Base-by-base conservation (phyloP, 441 rosid species). In the Euphorbia celastroides region DNA sequence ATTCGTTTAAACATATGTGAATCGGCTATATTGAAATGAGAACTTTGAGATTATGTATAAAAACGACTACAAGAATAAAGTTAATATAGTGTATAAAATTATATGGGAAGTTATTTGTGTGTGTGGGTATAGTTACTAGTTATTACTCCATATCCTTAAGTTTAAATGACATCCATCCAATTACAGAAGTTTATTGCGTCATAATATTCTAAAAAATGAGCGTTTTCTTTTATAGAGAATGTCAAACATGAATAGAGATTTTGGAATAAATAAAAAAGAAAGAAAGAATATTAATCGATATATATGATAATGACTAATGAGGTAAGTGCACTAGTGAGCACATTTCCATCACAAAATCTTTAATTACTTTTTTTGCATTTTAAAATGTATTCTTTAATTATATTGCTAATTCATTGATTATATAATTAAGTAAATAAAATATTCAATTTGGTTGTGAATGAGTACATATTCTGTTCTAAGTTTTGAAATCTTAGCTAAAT, bases 181-280 rank as follows among this genome's bases (percentile, higher is more conserved):
- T 38, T 38, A 38, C n/a, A 12, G 13, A 57, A 31, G 7, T 46
- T 70, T 51, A 27, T 57, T 19, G 16, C 42, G 26, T 55, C 69
- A 66, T 65, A 13, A 65, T 65, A 65, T 65, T 65, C 69, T 55
- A 2, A 55, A 54, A 19, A 46, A 57, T 42, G 20, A 46, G 31
- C 31, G n/a, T 25, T 36, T 36, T 4, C 27, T n/a, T 25, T 12
- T 11, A 56, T 20, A 5, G 16, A 52, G 73, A 70, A 70, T 66
- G 70, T 65, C 75, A 71, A 60, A 65, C 31, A 25, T 64, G 46
- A 62, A 62, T 2, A 31, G 23, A 8, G 8, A 62, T n/a, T 36
- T 30, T 19, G 17, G 1, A 41, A 5, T 8, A 17, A 5, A 26
- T n/a, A 9, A 2, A 16, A 41, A 38, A 26, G 12, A 52, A 12